Conservation (phyloP, 75 land plant species). For the Selaginella tamariscina region DNA sequence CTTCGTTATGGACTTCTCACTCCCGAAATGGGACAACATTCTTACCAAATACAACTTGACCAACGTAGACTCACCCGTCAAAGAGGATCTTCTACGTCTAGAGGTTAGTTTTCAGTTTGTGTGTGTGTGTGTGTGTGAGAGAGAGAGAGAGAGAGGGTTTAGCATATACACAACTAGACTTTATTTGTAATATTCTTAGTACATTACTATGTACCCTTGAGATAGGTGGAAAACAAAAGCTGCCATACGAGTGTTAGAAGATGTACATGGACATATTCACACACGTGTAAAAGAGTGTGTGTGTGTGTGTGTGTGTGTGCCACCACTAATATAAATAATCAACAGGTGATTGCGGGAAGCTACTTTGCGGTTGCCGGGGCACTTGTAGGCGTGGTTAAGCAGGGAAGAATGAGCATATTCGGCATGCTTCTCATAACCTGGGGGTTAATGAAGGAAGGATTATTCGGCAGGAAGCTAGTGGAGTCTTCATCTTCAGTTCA, state of each 20-base stretch:
- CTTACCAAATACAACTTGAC: slow-evolving; percentile 62
- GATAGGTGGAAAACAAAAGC: no score
- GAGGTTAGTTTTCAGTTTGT: slow-evolving; percentile 78
- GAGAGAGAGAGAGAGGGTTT: no score
- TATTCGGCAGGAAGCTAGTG: slow-evolving; percentile 40
- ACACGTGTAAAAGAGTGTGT: no score
- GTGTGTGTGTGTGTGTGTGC: no score
- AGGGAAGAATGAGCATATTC: slow-evolving; percentile 96
- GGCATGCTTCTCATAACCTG: slow-evolving; percentile 71
- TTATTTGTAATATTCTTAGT: no score
- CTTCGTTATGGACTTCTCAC: slow-evolving; percentile 23
- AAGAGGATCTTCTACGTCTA: slow-evolving; percentile 59
- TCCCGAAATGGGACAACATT: slow-evolving; percentile 56
- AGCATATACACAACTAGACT: no score
- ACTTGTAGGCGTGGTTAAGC: slow-evolving; percentile 51
- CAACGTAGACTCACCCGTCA: slow-evolving; percentile 32
- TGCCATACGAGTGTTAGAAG: no score
- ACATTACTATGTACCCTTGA: no score
- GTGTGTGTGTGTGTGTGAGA: no score
- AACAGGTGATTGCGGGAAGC: slow-evolving; percentile 91
- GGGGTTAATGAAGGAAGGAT: slow-evolving; percentile 84
- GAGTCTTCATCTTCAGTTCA: slow-evolving; percentile 31
- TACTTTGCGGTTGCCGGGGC: slow-evolving; percentile 88
- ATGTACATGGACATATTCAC: no score
- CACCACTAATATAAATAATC: no score